phyloP scores from a whole-genome alignment of 768 basidiomycete species.

The Coprinopsis marcescibilis region DNA sequence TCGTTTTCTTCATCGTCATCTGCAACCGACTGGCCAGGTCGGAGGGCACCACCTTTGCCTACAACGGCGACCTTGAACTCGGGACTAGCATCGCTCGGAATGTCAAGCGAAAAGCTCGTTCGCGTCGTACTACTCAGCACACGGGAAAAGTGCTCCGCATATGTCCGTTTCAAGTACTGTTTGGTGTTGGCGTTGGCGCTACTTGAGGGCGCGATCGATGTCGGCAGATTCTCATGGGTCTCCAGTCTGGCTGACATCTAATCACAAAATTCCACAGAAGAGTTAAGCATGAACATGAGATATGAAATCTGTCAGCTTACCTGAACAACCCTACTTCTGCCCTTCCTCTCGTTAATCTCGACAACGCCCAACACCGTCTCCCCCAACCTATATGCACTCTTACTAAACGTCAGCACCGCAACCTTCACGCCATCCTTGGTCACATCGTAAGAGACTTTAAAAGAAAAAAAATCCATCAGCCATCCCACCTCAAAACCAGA shows the following conservation, averaged over 20 bases:
- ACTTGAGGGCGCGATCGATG: conserved; percentile 46
- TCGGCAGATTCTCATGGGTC: conserved; percentile 79
- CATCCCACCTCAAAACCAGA: neutral
- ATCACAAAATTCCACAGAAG: neutral
- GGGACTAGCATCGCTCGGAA: conserved; percentile 88
- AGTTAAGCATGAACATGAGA: neutral
- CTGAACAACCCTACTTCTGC: conserved; percentile 74
- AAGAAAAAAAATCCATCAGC: neutral
- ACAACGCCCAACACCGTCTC: conserved; percentile 90
- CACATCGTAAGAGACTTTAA: conserved; percentile 86
- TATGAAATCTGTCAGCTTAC: conserved; percentile 36
- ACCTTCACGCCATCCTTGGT: conserved; percentile 89
- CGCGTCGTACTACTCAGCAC: conserved; percentile 69
- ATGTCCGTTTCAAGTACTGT: conserved; percentile 60
- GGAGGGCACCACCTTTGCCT: conserved; percentile 9
- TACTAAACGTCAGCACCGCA: conserved; percentile 87
- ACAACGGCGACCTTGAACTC: conserved; percentile 69
- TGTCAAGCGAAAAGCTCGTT: conserved; percentile 84
- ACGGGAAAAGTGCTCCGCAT: conserved; percentile 81
- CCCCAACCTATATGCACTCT: conserved; percentile 85
- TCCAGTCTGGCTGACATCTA: conserved; percentile 88
- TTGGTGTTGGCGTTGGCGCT: too few relatives aligned
- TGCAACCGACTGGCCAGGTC: too few relatives aligned
- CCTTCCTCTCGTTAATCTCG: conserved; percentile 71
- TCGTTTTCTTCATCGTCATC: too few relatives aligned